A percentile compares a stretch with the other conserved stretches of the same genome.
Conservation (phyloP, 768 basidiomycete species). For the Gautieria morchelliformis region DNA sequence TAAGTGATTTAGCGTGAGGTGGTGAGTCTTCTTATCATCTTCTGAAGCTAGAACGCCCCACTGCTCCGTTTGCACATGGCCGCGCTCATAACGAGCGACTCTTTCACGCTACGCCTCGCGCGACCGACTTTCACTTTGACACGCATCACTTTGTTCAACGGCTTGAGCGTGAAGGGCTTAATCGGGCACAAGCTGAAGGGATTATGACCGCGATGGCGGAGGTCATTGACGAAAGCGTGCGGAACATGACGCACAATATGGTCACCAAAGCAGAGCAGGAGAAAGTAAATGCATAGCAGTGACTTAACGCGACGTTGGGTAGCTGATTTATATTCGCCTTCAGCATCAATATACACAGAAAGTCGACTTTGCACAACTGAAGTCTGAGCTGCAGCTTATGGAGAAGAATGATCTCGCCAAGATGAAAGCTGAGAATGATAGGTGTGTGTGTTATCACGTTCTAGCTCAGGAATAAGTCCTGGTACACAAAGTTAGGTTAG, state of each 20-base stretch:
- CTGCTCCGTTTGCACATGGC: not conserved
- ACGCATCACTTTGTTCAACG: slow-evolving; percentile 92
- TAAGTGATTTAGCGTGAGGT: not conserved
- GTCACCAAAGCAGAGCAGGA: slow-evolving; percentile 95
- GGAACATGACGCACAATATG: slow-evolving; percentile 93
- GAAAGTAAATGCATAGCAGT: slow-evolving; percentile 48
- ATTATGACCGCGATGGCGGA: slow-evolving; percentile 96
- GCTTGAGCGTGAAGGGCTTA: slow-evolving; percentile 81
- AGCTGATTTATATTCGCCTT: not conserved
- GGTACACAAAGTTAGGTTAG: not conserved
- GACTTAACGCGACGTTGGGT: not conserved
- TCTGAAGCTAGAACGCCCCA: not conserved
- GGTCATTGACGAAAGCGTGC: slow-evolving; percentile 93
- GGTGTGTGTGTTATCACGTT: slow-evolving; percentile 19
- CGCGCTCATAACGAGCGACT: not conserved
- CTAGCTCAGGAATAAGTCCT: not conserved
- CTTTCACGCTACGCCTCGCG: slow-evolving; percentile 22
- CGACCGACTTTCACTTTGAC: slow-evolving; percentile 75
- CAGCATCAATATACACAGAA: slow-evolving; percentile 91
- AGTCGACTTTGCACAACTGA: slow-evolving; percentile 94
- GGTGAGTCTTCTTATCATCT: not conserved
- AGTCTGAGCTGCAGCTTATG: slow-evolving; percentile 91
- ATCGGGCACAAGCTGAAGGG: slow-evolving; percentile 87
- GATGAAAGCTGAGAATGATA: slow-evolving; percentile 94
- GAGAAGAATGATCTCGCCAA: slow-evolving; percentile 94